Evolutionary conservation across 2,329 filamentous ascomycete genomes (phyloP), one percentile per base, ranked within the genome.

Genomic region (Aureobasidium sp.): DNA sequence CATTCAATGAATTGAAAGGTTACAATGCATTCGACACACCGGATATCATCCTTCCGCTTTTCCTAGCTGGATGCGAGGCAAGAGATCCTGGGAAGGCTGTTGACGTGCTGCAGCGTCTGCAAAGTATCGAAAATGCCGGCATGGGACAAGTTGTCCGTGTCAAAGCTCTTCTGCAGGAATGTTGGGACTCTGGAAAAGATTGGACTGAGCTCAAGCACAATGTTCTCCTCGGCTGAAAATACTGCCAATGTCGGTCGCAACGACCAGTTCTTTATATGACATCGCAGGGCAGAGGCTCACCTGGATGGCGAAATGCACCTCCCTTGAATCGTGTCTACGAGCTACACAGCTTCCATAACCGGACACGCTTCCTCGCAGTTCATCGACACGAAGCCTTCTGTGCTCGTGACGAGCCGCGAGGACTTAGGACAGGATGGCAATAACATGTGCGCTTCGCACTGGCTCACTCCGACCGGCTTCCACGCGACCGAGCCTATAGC

Each of bases 21-120:
- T 45, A 45, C 38, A 53, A 53, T 5, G 39, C 50, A 8, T 44
- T 53, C n/a, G 44, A 48, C 38, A 54, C 42, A 29, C 53, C 53
- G 3, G 53, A 54, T 12, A 54, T 54, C 29, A 54, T 54, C 21
- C n/a, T 54, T 8, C 53, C 53, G 3, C 42, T 54, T 1, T 54
- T 42, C 21, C 53, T 54, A 29, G 53, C 53, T 1, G 53, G 53
- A 10, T 54, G 53, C 10, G 53, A 54, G 27, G 35, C 53, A 11
- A 45, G 44, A 22, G 37, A 54, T 19, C 27, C 21, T 34, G 42
- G 35, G 0, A 45, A 54, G 24, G 42, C 40, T 12, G 27, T 40
- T 14, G 53, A 54, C 14, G 42, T 42, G 10, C 22, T 54, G 19
- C 53, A 45, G 27, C 53, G 53, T 8, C 37, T 54, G 44, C 42